phyloP scores from a whole-genome alignment of 805 yeast genomes.

The Zygotorulaspora danielsina region DNA sequence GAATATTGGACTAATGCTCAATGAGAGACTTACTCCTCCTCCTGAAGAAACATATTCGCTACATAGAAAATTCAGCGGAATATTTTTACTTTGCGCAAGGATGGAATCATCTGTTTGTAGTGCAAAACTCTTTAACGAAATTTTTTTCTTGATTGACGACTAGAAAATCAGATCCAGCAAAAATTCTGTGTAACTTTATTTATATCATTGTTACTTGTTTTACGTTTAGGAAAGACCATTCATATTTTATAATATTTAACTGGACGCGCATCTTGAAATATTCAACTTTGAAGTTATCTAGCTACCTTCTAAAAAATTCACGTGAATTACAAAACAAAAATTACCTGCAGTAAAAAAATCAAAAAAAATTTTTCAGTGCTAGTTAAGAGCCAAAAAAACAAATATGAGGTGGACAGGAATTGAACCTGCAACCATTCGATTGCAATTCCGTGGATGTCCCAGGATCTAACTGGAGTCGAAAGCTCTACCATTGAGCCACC shows the following conservation, averaged over 20 bases:
- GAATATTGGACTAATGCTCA: slow-evolving; percentile 83
- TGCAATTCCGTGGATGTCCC: slow-evolving; percentile 27
- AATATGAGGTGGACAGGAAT: slow-evolving; percentile 60
- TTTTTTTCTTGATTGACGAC: slow-evolving; percentile 49
- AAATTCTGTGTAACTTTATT: too few relatives aligned
- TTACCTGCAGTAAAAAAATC: too few relatives aligned
- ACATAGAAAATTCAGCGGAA: slow-evolving; percentile 93
- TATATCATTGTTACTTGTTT: too few relatives aligned
- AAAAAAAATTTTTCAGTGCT: neutral
- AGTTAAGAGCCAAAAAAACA: slow-evolving; percentile 12
- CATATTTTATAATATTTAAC: too few relatives aligned
- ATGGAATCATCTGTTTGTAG: slow-evolving; percentile 81
- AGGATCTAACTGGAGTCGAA: slow-evolving; percentile 46
- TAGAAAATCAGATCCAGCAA: too few relatives aligned
- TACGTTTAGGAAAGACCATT: too few relatives aligned
- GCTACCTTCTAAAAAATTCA: neutral
- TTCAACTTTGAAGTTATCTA: neutral
- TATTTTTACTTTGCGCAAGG: slow-evolving; percentile 82
- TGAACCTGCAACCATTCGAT: slow-evolving; percentile 68
- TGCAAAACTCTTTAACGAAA: slow-evolving; percentile 66
- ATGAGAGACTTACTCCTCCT: slow-evolving; percentile 91
- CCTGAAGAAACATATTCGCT: slow-evolving; percentile 98
- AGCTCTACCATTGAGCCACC: slow-evolving; percentile 61
- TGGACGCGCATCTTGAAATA: too few relatives aligned
- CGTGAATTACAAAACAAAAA: too few relatives aligned